Evolutionary conservation across 2,329 filamentous ascomycete genomes (phyloP), one percentile per base, ranked within the genome.

Genomic region (Beauveria brongniartii): DNA sequence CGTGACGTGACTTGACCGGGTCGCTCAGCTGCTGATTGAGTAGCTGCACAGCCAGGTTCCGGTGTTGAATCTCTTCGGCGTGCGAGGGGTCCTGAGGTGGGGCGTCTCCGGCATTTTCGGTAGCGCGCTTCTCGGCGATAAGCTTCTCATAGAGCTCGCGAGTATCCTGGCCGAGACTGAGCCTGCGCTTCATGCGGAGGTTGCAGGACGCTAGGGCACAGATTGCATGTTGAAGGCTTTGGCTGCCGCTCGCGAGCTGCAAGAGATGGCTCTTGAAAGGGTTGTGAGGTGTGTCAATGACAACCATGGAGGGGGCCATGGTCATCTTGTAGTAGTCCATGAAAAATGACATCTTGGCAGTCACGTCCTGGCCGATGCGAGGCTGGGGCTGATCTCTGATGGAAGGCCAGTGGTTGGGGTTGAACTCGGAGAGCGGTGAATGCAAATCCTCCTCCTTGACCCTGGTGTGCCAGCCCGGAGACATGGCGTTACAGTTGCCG

Each of bases 281-380:
- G 72, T 96, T 97, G 64, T 81, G 82, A 1, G 90, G 88, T 12
- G 87, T 87, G 71, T 97, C 93, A 72, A 96, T 92, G 66, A 92
- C 90, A 55, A 97, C 92, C 74, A 97, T 90, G 62, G 91, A 91
- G 5, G 91, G 90, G 66, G 92, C 94, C 77, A 97, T 92, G 69
- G 91, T 90, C 73, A 91, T 92, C 70, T 92, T 88, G 74, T 96
- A 97, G 74, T 96, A 96, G 71, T 95, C 89, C 78, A 97, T 88
- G 70, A 96, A 88, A 74, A 89, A 95, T 65, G 89, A 88, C 78
- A 96, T 88, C 70, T 91, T 89, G 62, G 88, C 85, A 63, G 90
- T 86, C 68, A 90, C 77, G 73, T 88, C 77, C 71, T 82, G 70
- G 80, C 79, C 80, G 77, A 83, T 75, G 70, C 80, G 82, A 65